Evolutionary conservation across 2,329 filamentous ascomycete species (phyloP).

Genomic region (Pseudocercospora cruenta): DNA sequence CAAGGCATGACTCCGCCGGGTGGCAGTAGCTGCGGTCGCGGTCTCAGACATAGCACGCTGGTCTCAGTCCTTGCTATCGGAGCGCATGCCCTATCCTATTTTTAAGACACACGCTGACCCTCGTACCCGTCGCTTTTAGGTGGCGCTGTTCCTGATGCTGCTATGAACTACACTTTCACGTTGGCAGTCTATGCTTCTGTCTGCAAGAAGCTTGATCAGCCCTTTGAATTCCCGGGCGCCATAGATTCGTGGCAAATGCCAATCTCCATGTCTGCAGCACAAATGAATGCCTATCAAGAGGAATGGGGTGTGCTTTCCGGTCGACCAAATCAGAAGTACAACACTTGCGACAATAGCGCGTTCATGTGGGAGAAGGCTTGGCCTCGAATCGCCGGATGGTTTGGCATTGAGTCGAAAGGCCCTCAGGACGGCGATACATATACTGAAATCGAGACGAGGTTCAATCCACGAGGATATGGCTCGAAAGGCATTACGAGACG

Average conservation of each 20-base stretch:
- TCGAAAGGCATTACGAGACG: constrained; percentile 33
- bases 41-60: no score
- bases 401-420: constrained; percentile 41
- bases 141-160: constrained; percentile 54
- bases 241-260: constrained; percentile 51
- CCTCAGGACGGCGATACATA: constrained; percentile 33
- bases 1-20: no score
- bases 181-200: constrained; percentile 57
- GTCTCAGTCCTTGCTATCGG: no score
- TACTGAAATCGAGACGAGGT: constrained; percentile 30
- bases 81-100: no score
- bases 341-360: constrained; percentile 50
- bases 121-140: no score
- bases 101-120: no score
- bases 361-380: constrained; percentile 57
- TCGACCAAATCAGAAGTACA: constrained; percentile 53
- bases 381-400: constrained; percentile 52
- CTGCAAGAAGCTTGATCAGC: constrained; percentile 44
- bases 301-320: constrained; percentile 54
- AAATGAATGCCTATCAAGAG: constrained; percentile 54
- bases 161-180: constrained; percentile 55
- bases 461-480: constrained; percentile 35
- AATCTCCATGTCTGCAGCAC: constrained; percentile 47
- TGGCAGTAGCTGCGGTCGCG: no score
- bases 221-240: constrained; percentile 52